A percentile compares a stretch with the other conserved stretches of the same genome.
These are phyloP conservation scores for Cokeromyces recurvatus DNA, from an alignment of 371 early-diverging fungal species.

Conservation along the genomic window DNA sequence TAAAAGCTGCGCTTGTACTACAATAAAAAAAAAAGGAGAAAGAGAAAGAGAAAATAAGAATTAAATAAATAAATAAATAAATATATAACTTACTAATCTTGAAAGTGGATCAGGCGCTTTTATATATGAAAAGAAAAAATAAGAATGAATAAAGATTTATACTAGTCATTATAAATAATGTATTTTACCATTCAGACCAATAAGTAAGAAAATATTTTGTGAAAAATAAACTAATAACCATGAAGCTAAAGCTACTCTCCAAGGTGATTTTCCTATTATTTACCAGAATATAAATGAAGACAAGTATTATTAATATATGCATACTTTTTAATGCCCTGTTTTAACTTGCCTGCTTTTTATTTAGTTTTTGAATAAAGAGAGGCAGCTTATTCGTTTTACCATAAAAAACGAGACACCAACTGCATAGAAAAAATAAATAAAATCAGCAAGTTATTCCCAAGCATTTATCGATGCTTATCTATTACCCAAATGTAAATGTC, in stretches of 20 bases:
- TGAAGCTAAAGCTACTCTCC: conserved; percentile 76
- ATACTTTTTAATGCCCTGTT: background rate
- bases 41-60: background rate
- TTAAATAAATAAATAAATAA: background rate
- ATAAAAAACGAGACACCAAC: conserved; percentile 35
- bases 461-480: background rate
- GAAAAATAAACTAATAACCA: conserved; percentile 59
- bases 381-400: conserved; percentile 28
- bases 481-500: conserved; percentile 58
- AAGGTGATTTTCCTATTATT: conserved; percentile 59
- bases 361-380: conserved; percentile 19
- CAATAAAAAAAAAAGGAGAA: background rate
- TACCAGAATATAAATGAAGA: background rate
- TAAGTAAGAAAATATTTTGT: conserved; percentile 50
- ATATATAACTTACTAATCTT: conserved; percentile 38
- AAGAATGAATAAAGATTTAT: background rate
- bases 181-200: conserved; percentile 56
- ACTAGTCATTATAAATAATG: background rate
- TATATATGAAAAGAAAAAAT: background rate
- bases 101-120: conserved; percentile 70
- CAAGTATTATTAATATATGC: conserved; percentile 1
- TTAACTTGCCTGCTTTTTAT: conserved; percentile 21
- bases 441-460: background rate
- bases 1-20: conserved; percentile 92
- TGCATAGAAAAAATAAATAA: conserved; percentile 9